Evolutionary conservation across 768 basidiomycete genomes (phyloP).

Genomic region (Pisolithus albus): DNA sequence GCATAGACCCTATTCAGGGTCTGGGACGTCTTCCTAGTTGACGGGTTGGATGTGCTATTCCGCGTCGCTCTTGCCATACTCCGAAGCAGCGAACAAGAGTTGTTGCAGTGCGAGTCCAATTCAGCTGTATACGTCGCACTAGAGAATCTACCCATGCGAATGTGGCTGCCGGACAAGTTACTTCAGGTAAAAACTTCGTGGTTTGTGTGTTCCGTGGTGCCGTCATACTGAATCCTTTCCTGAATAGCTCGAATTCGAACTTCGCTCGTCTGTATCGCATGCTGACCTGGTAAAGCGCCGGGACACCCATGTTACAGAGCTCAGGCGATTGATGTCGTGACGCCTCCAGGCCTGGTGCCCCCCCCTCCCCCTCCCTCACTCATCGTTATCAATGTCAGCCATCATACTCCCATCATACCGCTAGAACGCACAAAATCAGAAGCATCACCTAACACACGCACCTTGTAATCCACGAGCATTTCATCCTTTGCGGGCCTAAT

Average conservation of each 20-base stretch:
- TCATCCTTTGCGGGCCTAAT: too few species aligned
- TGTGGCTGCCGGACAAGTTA: slow-evolving; percentile 91
- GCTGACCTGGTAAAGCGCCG: slow-evolving; percentile 51
- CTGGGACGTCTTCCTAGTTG: slow-evolving; percentile 94
- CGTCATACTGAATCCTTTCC: neutral
- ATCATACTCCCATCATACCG: too few species aligned
- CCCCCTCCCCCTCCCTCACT: too few species aligned
- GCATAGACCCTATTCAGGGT: slow-evolving; percentile 84
- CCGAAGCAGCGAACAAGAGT: slow-evolving; percentile 74
- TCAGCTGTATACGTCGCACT: slow-evolving; percentile 86
- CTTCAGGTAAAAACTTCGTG: slow-evolving; percentile 56
- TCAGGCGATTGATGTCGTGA: slow-evolving; percentile 36
- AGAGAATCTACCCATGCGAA: slow-evolving; percentile 82
- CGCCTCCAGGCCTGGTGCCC: too few species aligned
- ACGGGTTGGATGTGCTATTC: slow-evolving; percentile 87
- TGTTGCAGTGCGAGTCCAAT: slow-evolving; percentile 77
- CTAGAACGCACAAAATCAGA: too few species aligned
- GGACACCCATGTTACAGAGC: slow-evolving; percentile 41
- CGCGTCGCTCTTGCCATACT: slow-evolving; percentile 86
- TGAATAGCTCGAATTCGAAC: slow-evolving; percentile 48
- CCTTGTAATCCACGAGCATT: too few species aligned
- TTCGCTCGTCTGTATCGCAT: slow-evolving; percentile 47
- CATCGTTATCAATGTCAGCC: too few species aligned
- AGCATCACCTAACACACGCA: too few species aligned
- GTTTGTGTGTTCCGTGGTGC: neutral